phyloP scores from a whole-genome alignment of 352 stramenopile species.

The Elongisporangium anandrum region DNA sequence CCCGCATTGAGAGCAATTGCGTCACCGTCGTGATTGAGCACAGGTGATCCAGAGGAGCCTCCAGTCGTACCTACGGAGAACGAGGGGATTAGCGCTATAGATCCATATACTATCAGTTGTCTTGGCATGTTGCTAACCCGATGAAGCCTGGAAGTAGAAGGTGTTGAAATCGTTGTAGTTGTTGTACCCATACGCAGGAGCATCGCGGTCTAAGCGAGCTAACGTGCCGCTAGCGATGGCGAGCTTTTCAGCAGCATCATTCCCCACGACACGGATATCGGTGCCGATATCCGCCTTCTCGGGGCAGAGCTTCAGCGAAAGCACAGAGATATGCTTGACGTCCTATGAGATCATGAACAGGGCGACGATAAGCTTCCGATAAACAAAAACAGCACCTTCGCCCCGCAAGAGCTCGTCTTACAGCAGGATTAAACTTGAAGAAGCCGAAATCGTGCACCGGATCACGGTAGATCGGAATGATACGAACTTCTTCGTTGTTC shows the following conservation, averaged over 20 bases:
- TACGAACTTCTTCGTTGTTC: conserved; percentile 93
- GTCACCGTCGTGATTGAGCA: conserved; percentile 85
- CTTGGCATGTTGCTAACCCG: conserved; percentile 23
- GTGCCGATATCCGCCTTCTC: conserved; percentile 87
- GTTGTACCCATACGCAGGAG: conserved; percentile 85
- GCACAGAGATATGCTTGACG: conserved; percentile 81
- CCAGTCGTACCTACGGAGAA: conserved; percentile 42
- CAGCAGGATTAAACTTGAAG: conserved; percentile 84
- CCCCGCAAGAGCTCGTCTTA: conserved; percentile 17
- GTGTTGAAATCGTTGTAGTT: conserved; percentile 94
- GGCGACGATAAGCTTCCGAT: not conserved
- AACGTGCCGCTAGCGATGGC: conserved; percentile 90
- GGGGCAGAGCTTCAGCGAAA: conserved; percentile 72
- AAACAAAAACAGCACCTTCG: not conserved
- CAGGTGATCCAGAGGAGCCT: conserved; percentile 85
- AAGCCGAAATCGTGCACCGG: conserved; percentile 94
- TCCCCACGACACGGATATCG: conserved; percentile 91
- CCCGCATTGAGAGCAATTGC: conserved; percentile 91
- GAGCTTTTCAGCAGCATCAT: conserved; percentile 91
- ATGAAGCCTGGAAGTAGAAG: conserved; percentile 91
- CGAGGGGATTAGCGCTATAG: not conserved
- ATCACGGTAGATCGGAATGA: conserved; percentile 90
- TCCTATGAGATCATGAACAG: conserved; percentile 26
- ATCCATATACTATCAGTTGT: not conserved
- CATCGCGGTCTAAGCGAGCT: conserved; percentile 87